A percentile compares a stretch with the other conserved stretches of the same genome.
Conservation (phyloP, 73 alveolate genomes). For the Uronychia setigera region DNA sequence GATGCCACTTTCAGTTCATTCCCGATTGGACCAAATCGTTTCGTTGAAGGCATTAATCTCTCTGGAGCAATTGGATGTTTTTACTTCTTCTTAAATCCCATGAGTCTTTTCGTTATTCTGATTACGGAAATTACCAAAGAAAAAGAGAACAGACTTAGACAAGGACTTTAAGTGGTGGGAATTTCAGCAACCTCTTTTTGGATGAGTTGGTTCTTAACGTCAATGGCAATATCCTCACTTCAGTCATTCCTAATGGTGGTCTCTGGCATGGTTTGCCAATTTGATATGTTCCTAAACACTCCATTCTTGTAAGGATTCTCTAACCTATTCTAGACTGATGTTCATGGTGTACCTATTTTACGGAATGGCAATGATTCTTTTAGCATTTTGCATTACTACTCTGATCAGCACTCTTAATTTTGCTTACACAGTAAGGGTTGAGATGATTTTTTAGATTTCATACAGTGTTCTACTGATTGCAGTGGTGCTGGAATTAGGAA, state of each 20-base stretch:
- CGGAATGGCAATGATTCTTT: conserved; percentile 20
- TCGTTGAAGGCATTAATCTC: conserved; percentile 55
- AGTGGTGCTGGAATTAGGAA: conserved; percentile 28
- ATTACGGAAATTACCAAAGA: conserved; percentile 78
- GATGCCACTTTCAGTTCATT: conserved; percentile 50
- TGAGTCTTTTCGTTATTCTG: conserved; percentile 66
- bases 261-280: conserved; percentile 17
- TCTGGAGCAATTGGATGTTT: conserved; percentile 81
- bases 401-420: conserved; percentile 12
- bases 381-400: conserved; percentile 50
- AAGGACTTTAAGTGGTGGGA: conserved; percentile 56
- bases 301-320: conserved; percentile 5
- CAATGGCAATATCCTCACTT: conserved; percentile 6
- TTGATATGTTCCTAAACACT: conserved; percentile 32
- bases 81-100: conserved; percentile 72
- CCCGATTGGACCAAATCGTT: conserved; percentile 71
- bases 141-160: conserved; percentile 77
- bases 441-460: neutral
- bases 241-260: neutral
- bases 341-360: conserved; percentile 39
- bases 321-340: conserved; percentile 18
- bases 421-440: conserved; percentile 46
- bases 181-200: conserved; percentile 34
- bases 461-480: conserved; percentile 38
- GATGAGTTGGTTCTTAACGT: conserved; percentile 32